These are phyloP conservation scores for Chalaropsis ovoidea DNA, from an alignment of 2,329 filamentous ascomycete species.

Conservation along the genomic window DNA sequence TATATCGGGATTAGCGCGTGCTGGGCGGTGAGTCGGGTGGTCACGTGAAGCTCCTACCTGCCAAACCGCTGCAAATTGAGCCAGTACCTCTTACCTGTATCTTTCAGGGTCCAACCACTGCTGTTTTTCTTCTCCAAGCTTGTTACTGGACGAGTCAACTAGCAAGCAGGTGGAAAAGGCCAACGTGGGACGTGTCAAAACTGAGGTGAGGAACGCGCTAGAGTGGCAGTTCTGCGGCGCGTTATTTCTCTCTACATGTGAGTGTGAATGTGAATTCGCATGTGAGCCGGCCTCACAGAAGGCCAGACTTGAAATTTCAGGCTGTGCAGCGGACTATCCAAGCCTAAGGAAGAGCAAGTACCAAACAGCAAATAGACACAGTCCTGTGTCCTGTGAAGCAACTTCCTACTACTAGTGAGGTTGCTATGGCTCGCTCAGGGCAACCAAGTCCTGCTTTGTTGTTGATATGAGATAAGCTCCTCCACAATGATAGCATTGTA, in stretches of 20 bases:
- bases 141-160: neutral
- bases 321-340: no score
- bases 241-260: neutral
- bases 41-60: neutral
- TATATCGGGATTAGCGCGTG: conserved; percentile 1
- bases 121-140: neutral
- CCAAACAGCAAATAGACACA: neutral
- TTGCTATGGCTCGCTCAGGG: conserved; percentile 10
- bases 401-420: neutral
- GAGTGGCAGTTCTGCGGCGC: neutral
- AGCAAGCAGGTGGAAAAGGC: neutral
- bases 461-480: neutral
- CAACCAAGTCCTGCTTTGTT: conserved; percentile 5
- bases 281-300: no score
- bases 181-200: neutral
- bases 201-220: neutral
- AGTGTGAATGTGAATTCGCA: neutral
- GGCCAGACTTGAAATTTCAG: no score
- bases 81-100: neutral
- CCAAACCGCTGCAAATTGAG: neutral
- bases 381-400: neutral
- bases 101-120: neutral
- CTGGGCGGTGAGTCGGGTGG: neutral
- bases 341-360: neutral
- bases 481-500: no score